Percentiles rank a stretch among this genome's conserved stretches.
phyloP scores from a whole-genome alignment of 306 rosid genomes.

The Lupinus albus region DNA sequence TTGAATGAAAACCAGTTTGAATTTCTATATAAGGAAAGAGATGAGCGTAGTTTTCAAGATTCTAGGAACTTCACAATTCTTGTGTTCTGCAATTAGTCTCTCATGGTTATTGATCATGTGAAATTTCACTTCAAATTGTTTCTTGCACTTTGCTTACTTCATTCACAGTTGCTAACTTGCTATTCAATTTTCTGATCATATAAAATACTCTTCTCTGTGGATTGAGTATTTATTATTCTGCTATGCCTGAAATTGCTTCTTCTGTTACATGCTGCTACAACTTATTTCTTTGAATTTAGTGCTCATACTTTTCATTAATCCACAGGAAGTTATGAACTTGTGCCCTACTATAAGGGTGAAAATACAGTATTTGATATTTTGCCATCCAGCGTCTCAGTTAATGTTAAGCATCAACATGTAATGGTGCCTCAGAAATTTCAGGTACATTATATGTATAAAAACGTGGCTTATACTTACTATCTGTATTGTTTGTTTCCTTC shows the following conservation, averaged over 20 bases:
- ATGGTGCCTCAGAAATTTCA: constrained; percentile 80
- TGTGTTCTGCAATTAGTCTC: constrained; percentile 9
- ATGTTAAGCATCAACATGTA: constrained; percentile 81
- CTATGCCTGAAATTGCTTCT: constrained; percentile 40
- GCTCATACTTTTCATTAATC: constrained; percentile 39
- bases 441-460: constrained; percentile 55
- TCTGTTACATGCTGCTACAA: constrained; percentile 30
- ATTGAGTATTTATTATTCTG: constrained; percentile 34
- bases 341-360: constrained; percentile 97
- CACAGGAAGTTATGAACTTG: constrained; percentile 79
- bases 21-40: constrained; percentile 31
- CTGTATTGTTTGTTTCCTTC: constrained; percentile 29
- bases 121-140: constrained; percentile 10
- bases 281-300: constrained; percentile 32
- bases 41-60: constrained; percentile 21
- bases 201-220: constrained; percentile 15
- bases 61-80: constrained; percentile 25
- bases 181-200: constrained; percentile 8
- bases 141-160: constrained; percentile 22
- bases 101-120: constrained; percentile 15
- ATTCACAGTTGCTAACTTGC: constrained; percentile 16
- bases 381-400: constrained; percentile 72
- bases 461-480: constrained; percentile 9
- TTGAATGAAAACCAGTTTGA: constrained; percentile 3
- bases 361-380: constrained; percentile 93